Evolutionary conservation across 2,329 filamentous ascomycete species (phyloP), one percentile per base, ranked within the genome.

Genomic region (Colletotrichum cordylinicola): DNA sequence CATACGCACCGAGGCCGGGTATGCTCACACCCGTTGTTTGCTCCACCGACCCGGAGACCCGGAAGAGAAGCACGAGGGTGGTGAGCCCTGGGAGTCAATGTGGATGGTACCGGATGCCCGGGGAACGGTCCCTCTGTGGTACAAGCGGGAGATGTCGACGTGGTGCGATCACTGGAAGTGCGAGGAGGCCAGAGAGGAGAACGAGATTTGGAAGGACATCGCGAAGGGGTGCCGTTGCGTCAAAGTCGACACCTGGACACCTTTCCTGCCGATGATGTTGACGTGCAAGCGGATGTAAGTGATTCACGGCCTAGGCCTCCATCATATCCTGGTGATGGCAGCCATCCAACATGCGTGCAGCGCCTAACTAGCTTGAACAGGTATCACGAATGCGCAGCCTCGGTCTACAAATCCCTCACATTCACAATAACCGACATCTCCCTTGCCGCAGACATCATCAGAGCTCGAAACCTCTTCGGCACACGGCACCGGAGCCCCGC

Each of bases 141-240:
- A 62, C 8, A 68, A 67, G 55, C 73, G 73, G 7, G 70, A 75
- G 64, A 75, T 68, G 56, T 75, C 73, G 33, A 58, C 55, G 0
- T 75, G 73, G 70, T 72, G 73, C 10, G 73, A 75, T 37, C 73
- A 73, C 33, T 75, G 69, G 73, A 72, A 55, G 58, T 75, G 69
- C n/a, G 64, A 75, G 9, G 73, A 73, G 33, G 64, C 69, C n/a
- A 58, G 62, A 10, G 69, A 73, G 10, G 62, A 72, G 29, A 56
- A 48, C 4, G 62, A 72, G 33, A 68, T 68, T 8, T 75, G 69
- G 73, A 64, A 56, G 18, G 33, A 39, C 6, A 64, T 75, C 12
- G 39, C 39, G 37, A 62, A 56, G 13, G 27, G 73, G 6, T 55
- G 56, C 18, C 27, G 27, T 24, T 35, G 62, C 21, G 31, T 48